Evolutionary conservation across 1,139 yeast genomes (phyloP), one percentile per base, ranked within the genome.

Genomic region (Yamadazyma sp.): DNA sequence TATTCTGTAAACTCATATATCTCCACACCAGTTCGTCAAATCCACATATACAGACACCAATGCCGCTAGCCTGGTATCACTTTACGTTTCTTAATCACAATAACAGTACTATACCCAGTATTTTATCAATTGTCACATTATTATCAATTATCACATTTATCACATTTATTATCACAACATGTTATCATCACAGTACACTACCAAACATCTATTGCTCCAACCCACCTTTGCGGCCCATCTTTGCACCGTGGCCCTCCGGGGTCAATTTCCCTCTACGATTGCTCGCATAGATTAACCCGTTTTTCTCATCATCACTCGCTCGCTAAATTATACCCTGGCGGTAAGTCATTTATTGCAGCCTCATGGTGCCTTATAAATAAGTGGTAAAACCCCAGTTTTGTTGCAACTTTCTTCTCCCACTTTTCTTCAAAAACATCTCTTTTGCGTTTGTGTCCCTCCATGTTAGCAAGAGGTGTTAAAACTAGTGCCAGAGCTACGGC

Each of bases 201-300:
- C n/a, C n/a, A n/a, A n/a, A n/a, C n/a, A n/a, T n/a, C n/a, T n/a
- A n/a, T n/a, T n/a, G n/a, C n/a, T n/a, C n/a, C n/a, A n/a, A n/a
- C n/a, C n/a, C n/a, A n/a, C n/a, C n/a, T n/a, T 18, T 16, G n/a
- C 18, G 31, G 16, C 29, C 5, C 18, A 16, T 32, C 27, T 17
- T 16, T 24, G 17, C 9, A 14, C 16, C 28, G 14, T n/a, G n/a
- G n/a, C n/a, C 6, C 31, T 24, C 29, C 40, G 37, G 28, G 25
- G 11, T 33, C 16, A 38, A 23, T 34, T 37, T 21, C 40, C 37
- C 28, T 29, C 14, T n/a, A 3, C 10, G 24, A 5, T 17, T 29
- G 35, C 49, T 46, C 48, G 50, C 50, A 42, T 41, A 41, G 39
- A 40, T 37, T 42, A 31, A 15, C 45, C 43, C 13, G 22, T 26